phyloP scores from a whole-genome alignment of 164 flowering plant genomes.

The Umbellularia californica region DNA sequence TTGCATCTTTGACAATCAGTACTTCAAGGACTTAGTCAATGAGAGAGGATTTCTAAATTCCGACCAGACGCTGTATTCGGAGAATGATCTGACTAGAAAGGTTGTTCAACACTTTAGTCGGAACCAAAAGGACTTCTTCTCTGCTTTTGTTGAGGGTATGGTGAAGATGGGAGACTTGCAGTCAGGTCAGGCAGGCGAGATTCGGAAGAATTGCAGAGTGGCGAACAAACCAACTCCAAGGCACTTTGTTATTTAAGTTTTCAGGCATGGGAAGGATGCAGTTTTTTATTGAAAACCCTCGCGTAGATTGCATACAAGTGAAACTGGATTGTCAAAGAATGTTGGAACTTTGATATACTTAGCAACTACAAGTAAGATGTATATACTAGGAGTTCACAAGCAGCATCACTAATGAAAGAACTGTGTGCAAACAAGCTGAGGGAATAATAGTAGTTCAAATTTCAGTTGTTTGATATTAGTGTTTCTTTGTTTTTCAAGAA shows the following conservation, averaged over 20 bases:
- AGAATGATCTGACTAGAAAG: conserved; percentile 29
- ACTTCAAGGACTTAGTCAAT: conserved; percentile 73
- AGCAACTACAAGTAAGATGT: no score
- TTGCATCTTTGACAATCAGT: conserved; percentile 61
- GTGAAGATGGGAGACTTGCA: conserved; percentile 75
- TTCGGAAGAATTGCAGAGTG: conserved; percentile 69
- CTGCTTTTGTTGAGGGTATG: conserved; percentile 79
- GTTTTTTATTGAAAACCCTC: neutral
- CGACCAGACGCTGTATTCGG: conserved; percentile 59
- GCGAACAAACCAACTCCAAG: conserved; percentile 28
- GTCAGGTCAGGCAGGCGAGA: conserved; percentile 63
- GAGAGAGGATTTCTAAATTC: conserved; percentile 84
- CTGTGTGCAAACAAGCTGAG: no score
- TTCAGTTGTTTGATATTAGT: no score
- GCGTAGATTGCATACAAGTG: neutral
- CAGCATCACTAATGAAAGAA: no score
- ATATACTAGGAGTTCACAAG: no score
- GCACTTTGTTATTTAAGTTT: neutral
- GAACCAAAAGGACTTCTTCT: conserved; percentile 46
- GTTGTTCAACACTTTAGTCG: conserved; percentile 46
- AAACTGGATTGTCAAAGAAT: no score
- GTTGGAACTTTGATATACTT: no score
- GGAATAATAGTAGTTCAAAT: no score
- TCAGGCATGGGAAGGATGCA: neutral
- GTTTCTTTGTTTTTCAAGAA: no score